Evolutionary conservation across 169 alveolate species (phyloP), one percentile per base, ranked within the genome.

Genomic region (Eimeria brunetti): DNA sequence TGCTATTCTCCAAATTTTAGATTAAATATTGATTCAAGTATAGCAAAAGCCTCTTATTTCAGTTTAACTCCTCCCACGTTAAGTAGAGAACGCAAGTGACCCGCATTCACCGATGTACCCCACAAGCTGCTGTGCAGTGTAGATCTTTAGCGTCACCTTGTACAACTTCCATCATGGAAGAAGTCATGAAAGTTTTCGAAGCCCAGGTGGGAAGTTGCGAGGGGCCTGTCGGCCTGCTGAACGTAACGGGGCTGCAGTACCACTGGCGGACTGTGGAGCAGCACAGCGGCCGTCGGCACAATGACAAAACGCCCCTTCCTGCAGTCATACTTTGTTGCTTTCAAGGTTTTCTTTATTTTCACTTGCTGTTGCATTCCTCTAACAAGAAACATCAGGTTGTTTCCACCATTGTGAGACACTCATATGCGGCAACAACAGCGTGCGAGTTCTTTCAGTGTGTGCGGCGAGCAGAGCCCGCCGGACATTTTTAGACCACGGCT

Each of bases 401-500:
- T 71, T 18, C 81, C 4, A 36, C 81, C 53, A 8, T 36, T 2
- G 81, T 71, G 53, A 56, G 56, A 11, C 36, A 18, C 56, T 33
- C 16, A 36, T 71, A 5, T 71, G 56, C 81, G 41, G 67, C 22
- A 58, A 7, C 11, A 62, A 62, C 16, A 62, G 53, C n/a, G 20
- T 41, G 11, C 0, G 53, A 38, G 53, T 30, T 53, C 16, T 38
- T 6, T 71, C 56, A 71, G 53, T 71, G 53, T 71, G 81, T 11
- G 12, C 53, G 38, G 81, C 81, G 81, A 71, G 81, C 81, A 1
- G 81, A 71, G 53, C 20, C 81, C n/a, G 53, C n/a, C 81, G 53
- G 81, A 33, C 53, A 71, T 4, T 71, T 56, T 0, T 71, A 33
- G 53, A 20, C 81, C 53, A 71, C 30, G 16, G 20, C 41, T 71